Evolutionary conservation across 169 alveolate genomes (phyloP).

Genomic region (Cryptosporidium sp.): DNA sequence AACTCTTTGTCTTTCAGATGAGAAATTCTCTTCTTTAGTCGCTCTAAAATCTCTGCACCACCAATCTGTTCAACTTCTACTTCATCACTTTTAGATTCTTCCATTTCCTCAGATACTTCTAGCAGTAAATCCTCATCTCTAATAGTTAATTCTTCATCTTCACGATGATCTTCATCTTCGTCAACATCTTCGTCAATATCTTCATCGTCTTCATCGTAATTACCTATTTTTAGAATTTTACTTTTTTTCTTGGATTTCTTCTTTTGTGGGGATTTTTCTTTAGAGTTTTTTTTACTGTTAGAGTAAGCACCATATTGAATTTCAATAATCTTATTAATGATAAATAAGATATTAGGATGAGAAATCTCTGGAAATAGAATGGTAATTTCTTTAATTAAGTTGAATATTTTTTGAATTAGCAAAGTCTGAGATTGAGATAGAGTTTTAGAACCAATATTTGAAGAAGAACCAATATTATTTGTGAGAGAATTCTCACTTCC

Average conservation of each 20-base stretch:
- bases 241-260: not conserved
- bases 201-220: not conserved
- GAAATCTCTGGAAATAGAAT: constrained; percentile 34
- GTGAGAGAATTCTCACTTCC: not conserved
- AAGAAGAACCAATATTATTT: not conserved
- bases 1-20: not conserved
- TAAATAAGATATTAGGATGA: constrained; percentile 41
- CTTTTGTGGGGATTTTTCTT: not conserved
- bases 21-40: constrained; percentile 14
- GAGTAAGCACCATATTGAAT: not conserved
- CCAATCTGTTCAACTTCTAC: not conserved
- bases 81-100: not conserved
- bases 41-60: constrained; percentile 21
- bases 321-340: constrained; percentile 17
- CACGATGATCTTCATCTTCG: constrained; percentile 4
- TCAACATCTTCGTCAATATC: not conserved
- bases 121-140: not conserved
- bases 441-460: constrained; percentile 2
- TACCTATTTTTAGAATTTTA: not conserved
- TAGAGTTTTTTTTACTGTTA: not conserved
- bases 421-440: constrained; percentile 20
- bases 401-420: constrained; percentile 17
- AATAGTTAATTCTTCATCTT: not conserved
- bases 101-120: not conserved
- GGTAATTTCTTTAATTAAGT: constrained; percentile 11